Evolutionary conservation across 2,329 filamentous ascomycete species (phyloP), one percentile per base, ranked within the genome.

Genomic region (Pseudogymnoascus sp.): DNA sequence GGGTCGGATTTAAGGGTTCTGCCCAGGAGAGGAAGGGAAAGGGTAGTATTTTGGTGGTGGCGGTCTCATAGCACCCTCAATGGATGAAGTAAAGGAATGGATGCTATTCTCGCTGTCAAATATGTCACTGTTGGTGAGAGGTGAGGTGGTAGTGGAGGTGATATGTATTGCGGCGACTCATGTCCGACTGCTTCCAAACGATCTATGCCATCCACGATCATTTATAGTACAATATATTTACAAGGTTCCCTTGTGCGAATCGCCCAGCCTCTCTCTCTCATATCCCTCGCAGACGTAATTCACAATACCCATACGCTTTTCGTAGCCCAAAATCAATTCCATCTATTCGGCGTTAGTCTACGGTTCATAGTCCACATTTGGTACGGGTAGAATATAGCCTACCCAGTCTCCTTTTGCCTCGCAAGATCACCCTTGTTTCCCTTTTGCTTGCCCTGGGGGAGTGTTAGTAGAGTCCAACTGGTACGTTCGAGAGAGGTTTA

Each of bases 341-440:
- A 72, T 53, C 72, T 73, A 60, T 1, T 20, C 25, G 2, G n/a
- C 30, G 25, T 67, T 39, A 67, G 62, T 9, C 41, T n/a, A 4
- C 4, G 12, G 12, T n/a, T 47, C 20, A 25, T 15, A 25, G 43
- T 57, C n/a, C 6, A 41, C 22, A 2, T 58, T n/a, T 11, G 41
- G 20, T 47, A n/a, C 7, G 15, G 11, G 58, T 14, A 6, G 41
- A 39, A 18, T 22, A 50, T 20, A 38, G 71, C 84, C 77, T 77
- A 91, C 88, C 89, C 89, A 66, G 83, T 85, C 66, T 93, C 88
- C 76, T 90, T 93, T 75, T 91, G 87, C 72, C 90, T 81, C 60
- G 86, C 76, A 64, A 92, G 86, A 47, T 80, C 84, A 57, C 84
- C 87, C 62, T 83, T 78, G n/a, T 79, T 73, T 2, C 86, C 86